phyloP scores from a whole-genome alignment of 2,329 filamentous ascomycete genomes.

The Cladophialophora exuberans region DNA sequence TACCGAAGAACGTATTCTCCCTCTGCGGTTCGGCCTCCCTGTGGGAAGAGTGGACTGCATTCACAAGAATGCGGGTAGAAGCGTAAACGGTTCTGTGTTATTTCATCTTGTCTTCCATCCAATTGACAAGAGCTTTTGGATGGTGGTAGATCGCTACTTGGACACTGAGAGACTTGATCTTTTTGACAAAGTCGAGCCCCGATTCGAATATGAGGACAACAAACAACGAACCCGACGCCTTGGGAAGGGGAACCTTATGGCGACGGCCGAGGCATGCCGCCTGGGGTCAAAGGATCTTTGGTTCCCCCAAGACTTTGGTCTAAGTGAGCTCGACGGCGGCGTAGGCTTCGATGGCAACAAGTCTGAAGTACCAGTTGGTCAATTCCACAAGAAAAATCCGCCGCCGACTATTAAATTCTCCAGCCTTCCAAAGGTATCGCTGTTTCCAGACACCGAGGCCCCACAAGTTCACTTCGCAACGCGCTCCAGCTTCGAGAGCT shows the following conservation, averaged over 20 bases:
- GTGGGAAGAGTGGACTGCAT: background rate
- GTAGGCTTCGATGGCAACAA: slow-evolving; percentile 9
- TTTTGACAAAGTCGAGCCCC: background rate
- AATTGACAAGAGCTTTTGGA: slow-evolving; percentile 16
- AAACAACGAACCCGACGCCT: background rate
- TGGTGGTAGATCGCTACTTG: slow-evolving; percentile 10
- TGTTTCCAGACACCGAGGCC: slow-evolving; percentile 5
- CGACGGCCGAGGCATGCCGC: slow-evolving; percentile 7
- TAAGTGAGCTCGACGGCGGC: slow-evolving; percentile 10
- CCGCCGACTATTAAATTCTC: slow-evolving; percentile 3
- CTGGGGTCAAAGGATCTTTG: slow-evolving; percentile 5
- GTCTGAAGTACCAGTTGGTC: slow-evolving; percentile 7
- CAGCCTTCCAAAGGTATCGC: slow-evolving; percentile 12
- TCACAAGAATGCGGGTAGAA: background rate
- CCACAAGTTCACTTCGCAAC: slow-evolving; percentile 6
- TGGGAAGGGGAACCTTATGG: background rate
- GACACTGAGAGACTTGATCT: background rate
- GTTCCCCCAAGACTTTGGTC: slow-evolving; percentile 9
- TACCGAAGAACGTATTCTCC: slow-evolving; percentile 8
- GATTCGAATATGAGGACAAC: background rate
- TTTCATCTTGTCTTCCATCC: slow-evolving; percentile 14
- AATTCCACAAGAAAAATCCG: background rate
- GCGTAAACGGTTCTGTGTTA: slow-evolving; percentile 1
- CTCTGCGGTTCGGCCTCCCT: slow-evolving; percentile 9
- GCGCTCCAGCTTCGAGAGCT: slow-evolving; percentile 4